Conservation (phyloP, 73 alveolate genomes). For the Uronychia setigera region DNA sequence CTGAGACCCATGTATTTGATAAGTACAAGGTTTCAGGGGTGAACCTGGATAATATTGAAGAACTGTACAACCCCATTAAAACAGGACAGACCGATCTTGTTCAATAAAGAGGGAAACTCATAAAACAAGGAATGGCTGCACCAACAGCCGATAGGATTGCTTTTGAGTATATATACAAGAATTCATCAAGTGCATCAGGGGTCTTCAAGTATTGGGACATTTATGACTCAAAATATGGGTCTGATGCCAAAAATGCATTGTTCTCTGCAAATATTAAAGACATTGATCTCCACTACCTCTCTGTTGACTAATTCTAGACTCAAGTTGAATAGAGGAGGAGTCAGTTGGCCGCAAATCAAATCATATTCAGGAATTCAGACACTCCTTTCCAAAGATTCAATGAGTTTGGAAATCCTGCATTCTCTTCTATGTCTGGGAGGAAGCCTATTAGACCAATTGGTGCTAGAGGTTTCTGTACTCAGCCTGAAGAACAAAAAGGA, state of each 20-base stretch:
- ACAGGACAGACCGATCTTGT: slow-evolving; percentile 15
- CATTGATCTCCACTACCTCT: slow-evolving; percentile 3
- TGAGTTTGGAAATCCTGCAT: no score
- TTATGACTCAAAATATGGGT: background rate
- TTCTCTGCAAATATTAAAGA: background rate
- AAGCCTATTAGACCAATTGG: slow-evolving; percentile 38
- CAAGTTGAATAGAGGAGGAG: background rate
- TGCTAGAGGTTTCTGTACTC: slow-evolving; percentile 24
- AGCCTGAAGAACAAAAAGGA: slow-evolving; percentile 14
- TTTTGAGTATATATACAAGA: slow-evolving; percentile 10
- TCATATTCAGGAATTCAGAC: background rate
- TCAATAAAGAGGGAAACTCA: slow-evolving; percentile 11
- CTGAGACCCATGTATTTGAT: background rate
- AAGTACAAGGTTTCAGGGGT: slow-evolving; percentile 13
- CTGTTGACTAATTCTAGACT: background rate
- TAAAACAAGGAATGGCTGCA: slow-evolving; percentile 26
- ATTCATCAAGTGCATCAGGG: background rate
- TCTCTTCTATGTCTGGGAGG: no score
- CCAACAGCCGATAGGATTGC: slow-evolving; percentile 34
- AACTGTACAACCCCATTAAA: slow-evolving; percentile 19
- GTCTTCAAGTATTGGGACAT: slow-evolving; percentile 15
- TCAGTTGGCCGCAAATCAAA: background rate
- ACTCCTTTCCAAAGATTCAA: no score
- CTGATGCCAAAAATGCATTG: slow-evolving; percentile 8
- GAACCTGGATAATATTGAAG: slow-evolving; percentile 19